phyloP scores from a whole-genome alignment of 345 rosid species.

The Gynandropsis gynandra region DNA sequence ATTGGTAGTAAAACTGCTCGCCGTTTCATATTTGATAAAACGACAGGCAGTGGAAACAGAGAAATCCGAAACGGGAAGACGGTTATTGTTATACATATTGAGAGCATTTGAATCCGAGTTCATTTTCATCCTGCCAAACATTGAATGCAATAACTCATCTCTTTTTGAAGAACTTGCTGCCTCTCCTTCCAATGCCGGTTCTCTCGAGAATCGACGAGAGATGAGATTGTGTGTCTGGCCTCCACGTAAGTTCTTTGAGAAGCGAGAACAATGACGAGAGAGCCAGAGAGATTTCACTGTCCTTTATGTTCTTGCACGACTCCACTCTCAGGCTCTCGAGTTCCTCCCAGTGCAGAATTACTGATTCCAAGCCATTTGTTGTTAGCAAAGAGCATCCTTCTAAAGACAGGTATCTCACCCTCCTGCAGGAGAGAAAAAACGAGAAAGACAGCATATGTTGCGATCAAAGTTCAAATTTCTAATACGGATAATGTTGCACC shows the following conservation, averaged over 20 bases:
- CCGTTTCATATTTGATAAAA: too few relatives aligned
- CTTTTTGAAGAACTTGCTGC: slow-evolving; percentile 69
- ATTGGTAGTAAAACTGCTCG: too few relatives aligned
- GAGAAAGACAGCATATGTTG: background rate
- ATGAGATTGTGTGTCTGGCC: slow-evolving; percentile 77
- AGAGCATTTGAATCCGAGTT: background rate
- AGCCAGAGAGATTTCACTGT: slow-evolving; percentile 58
- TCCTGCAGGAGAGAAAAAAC: slow-evolving; percentile 38
- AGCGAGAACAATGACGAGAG: slow-evolving; percentile 62
- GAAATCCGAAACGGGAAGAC: background rate
- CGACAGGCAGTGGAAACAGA: too few relatives aligned
- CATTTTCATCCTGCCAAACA: too few relatives aligned
- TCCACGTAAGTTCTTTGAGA: slow-evolving; percentile 84
- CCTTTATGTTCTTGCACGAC: slow-evolving; percentile 72
- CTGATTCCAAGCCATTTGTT: slow-evolving; percentile 69
- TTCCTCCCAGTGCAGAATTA: slow-evolving; percentile 59
- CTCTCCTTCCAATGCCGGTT: slow-evolving; percentile 70
- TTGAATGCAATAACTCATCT: slow-evolving; percentile 19
- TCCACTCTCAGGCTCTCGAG: slow-evolving; percentile 59
- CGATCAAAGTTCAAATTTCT: background rate
- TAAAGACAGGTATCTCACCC: slow-evolving; percentile 48
- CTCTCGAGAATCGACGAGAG: slow-evolving; percentile 51
- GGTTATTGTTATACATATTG: slow-evolving; percentile 11
- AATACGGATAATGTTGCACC: too few relatives aligned
- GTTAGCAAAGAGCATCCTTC: slow-evolving; percentile 81